phyloP scores from a whole-genome alignment of 2,329 filamentous ascomycete genomes.

The Fusarium ambrosium region DNA sequence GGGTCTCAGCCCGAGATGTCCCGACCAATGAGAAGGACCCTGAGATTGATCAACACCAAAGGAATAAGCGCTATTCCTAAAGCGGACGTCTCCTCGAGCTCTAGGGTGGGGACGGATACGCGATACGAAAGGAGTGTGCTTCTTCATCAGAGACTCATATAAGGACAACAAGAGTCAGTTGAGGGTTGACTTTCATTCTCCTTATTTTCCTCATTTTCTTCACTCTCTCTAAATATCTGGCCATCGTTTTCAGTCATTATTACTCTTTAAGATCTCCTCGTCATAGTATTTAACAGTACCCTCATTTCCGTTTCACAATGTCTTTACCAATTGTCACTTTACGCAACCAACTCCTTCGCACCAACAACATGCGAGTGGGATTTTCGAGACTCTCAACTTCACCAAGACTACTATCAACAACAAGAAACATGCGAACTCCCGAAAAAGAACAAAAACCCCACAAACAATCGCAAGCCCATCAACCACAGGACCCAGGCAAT shows the following conservation, averaged over 20 bases:
- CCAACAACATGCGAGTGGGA: not conserved
- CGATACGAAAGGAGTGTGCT: slow-evolving; percentile 7
- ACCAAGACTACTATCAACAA: not conserved
- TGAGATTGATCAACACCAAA: not conserved
- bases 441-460: not conserved
- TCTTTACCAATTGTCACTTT: not conserved
- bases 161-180: not conserved
- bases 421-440: rapidly evolving
- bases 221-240: too few relatives aligned
- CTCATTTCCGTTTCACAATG: not conserved
- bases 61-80: not conserved
- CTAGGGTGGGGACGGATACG: slow-evolving; percentile 12
- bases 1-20: not conserved
- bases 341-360: not conserved
- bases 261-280: not conserved
- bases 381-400: not conserved
- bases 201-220: not conserved
- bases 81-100: not conserved
- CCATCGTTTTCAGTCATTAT: not conserved
- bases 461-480: not conserved
- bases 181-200: not conserved
- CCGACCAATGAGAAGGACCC: not conserved
- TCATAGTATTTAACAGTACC: not conserved
- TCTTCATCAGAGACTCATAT: not conserved
- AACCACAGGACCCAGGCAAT: not conserved